Evolutionary conservation across 805 yeast genomes (phyloP), one percentile per base, ranked within the genome.

Genomic region (Hyphopichia homilentoma): DNA sequence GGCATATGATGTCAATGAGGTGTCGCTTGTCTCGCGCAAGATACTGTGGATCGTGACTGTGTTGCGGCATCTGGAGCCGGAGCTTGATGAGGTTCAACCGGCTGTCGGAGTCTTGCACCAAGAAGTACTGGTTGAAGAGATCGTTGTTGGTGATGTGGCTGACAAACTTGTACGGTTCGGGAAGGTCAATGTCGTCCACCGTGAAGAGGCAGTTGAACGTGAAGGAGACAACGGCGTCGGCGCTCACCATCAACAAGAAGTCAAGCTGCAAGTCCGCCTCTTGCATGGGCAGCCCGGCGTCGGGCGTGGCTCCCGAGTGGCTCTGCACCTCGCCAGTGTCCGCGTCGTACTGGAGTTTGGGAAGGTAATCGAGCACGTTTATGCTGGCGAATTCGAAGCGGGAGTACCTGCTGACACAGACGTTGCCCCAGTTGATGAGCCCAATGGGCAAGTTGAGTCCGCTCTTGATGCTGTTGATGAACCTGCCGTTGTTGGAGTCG

Each of bases 401-500:
- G 28, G 29, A 19, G 12, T 32, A 21, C 8, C 9, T 8, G 6
- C 12, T 28, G 4, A n/a, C 20, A 5, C 20, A 20, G 4, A 31
- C n/a, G 14, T 17, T 21, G 6, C 27, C 18, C 52, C 52, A 45
- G 33, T 41, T 44, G 26, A 41, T 34, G 15, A 41, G 39, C 4
- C 53, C 39, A 19, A 41, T 41, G 11, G 44, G 39, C 18, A 32
- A 27, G 4, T 25, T 33, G 12, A 25, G 21, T 3, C 36, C 35
- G 13, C 41, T 45, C 15, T 49, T 39, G 14, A 44, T 38, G 18
- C 39, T 40, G 22, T 54, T 53, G 20, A 70, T 40, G 16, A 62
- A 47, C n/a, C 57, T 57, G 2, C 81, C 80, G 13, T 55, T 66
- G 35, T 67, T 64, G 4, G 73, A 62, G 38, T 69, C 71, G 34